Conservation (phyloP, 2,329 filamentous ascomycete species). For the Fusarium longipes region DNA sequence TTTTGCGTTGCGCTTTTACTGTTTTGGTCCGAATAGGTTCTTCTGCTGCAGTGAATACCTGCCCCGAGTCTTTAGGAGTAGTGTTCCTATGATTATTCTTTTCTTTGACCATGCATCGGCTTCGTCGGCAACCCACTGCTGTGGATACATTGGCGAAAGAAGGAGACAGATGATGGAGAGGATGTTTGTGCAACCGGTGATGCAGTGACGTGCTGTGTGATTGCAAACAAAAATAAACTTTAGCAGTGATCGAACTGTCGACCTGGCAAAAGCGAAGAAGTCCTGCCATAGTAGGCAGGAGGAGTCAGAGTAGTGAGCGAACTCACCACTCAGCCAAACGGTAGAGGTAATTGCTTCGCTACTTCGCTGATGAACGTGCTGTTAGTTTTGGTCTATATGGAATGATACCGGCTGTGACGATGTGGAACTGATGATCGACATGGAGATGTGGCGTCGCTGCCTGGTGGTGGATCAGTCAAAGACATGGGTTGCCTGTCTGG, state of each 20-base stretch:
- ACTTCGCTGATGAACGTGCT: neutral
- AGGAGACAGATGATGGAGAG: neutral
- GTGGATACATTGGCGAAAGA: neutral
- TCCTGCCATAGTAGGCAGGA: neutral
- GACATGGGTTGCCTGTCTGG: neutral
- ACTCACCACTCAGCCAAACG: conserved; percentile 7
- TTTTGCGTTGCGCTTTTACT: neutral
- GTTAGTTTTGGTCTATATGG: neutral
- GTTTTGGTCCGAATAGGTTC: neutral
- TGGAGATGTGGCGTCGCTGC: neutral
- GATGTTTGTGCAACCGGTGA: neutral
- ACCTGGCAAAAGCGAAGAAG: conserved; percentile 25
- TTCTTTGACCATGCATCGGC: neutral
- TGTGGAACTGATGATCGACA: neutral
- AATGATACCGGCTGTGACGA: no score
- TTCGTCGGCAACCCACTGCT: neutral
- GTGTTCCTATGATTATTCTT: neutral
- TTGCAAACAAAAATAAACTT: neutral
- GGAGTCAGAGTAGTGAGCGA: neutral
- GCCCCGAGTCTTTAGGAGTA: neutral
- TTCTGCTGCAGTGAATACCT: neutral
- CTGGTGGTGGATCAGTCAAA: neutral
- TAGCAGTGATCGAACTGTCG: neutral
- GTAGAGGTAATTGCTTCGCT: neutral
- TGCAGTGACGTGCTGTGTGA: no score